Base-by-base conservation (phyloP, 768 basidiomycete genomes). In the Chiua virens region DNA sequence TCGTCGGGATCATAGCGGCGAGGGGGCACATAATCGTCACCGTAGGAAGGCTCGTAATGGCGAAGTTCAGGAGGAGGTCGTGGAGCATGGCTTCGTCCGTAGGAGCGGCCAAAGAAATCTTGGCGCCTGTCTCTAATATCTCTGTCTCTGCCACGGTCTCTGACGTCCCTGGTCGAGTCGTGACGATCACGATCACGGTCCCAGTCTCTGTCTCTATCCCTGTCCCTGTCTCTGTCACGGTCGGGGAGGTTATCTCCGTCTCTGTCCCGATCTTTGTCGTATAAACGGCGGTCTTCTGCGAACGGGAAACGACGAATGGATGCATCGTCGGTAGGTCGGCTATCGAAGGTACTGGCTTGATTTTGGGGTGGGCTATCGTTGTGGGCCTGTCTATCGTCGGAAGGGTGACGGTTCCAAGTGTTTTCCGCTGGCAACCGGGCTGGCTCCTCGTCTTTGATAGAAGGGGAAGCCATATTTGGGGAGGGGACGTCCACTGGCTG, bases 1-100 rank as follows among this genome's bases (percentile, higher is more conserved):
- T 71, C 59, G 39, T 71, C 69, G 27, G 60, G 35, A 20, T 72
- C 66, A 52, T 68, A 68, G 50, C 64, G 66, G 42, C 73, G 73
- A 20, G 65, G 63, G 37, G 69, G 63, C n/a, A 52, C 65, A 35
- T 60, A 67, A 34, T 70, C 64, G 42, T 59, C 53, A 53, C 66
- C 66, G 53, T 75, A 73, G n/a, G 71, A 68, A 8, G 76, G 69
- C 18, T 80, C 77, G 52, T 76, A 79, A 41, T 79, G 77, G 23
- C 79, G 73, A 44, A 73, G 70, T 43, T 79, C 78, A 44, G 74
- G 71, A 22, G 74, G 75, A 21, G 74, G 75, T 39, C 76, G 65
- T 17, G 75, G 74, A 20, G 63, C 60, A 54, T 73, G 72, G 53
- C 62, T 68, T 60, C 64, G 71, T 50, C 66, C 74, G 54, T 71